phyloP scores from a whole-genome alignment of 768 basidiomycete species.

The Suillus placidus region DNA sequence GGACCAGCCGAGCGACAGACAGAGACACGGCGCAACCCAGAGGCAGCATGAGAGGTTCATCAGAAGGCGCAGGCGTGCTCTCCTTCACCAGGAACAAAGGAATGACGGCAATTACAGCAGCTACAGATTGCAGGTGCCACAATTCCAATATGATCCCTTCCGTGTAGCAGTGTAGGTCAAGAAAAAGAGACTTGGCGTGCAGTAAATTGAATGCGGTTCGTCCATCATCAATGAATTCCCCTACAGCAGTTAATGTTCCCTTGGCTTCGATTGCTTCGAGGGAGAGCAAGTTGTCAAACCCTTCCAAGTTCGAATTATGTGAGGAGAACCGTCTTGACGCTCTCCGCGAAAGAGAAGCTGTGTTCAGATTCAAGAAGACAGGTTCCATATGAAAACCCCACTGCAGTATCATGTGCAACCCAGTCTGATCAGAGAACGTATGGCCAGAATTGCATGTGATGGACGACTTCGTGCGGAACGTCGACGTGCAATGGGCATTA shows the following conservation, averaged over 20 bases:
- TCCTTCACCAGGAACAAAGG: slow-evolving; percentile 35
- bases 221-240: slow-evolving; percentile 51
- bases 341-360: slow-evolving; percentile 27
- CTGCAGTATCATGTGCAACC: slow-evolving; percentile 47
- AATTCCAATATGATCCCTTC: slow-evolving; percentile 68
- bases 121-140: slow-evolving; percentile 64
- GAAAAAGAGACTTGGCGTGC: slow-evolving; percentile 44
- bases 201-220: slow-evolving; percentile 42
- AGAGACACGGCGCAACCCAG: slow-evolving; percentile 58
- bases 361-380: slow-evolving; percentile 50
- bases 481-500: slow-evolving; percentile 42
- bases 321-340: slow-evolving; percentile 38
- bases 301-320: slow-evolving; percentile 35
- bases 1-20: slow-evolving; percentile 60
- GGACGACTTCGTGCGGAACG: slow-evolving; percentile 37
- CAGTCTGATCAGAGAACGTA: slow-evolving; percentile 37
- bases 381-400: slow-evolving; percentile 51
- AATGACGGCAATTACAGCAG: slow-evolving; percentile 54
- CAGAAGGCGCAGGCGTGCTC: slow-evolving; percentile 14
- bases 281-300: slow-evolving; percentile 55
- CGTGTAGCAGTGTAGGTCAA: slow-evolving; percentile 51
- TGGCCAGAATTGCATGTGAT: slow-evolving; percentile 17
- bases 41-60: slow-evolving; percentile 45
- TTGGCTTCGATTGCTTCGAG: slow-evolving; percentile 57
- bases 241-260: slow-evolving; percentile 49